phyloP scores from a whole-genome alignment of 371 early-diverging fungal genomes.

The Mortierella sp. region DNA sequence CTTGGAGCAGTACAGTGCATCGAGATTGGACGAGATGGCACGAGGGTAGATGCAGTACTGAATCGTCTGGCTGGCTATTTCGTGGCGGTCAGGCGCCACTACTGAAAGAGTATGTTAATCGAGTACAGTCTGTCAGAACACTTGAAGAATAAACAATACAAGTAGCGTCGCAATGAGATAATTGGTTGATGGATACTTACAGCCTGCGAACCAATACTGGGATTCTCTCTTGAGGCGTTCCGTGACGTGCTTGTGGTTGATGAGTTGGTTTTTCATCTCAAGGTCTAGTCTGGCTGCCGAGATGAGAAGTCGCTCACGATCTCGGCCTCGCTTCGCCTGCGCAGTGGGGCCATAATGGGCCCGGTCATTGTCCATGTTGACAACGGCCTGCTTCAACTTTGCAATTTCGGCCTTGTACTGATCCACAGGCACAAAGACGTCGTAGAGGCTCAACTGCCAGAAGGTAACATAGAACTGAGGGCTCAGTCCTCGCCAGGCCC shows the following conservation, averaged over 20 bases:
- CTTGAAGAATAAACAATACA: not conserved
- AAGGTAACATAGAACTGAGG: conserved; percentile 87
- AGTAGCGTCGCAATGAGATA: not conserved
- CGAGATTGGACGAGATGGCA: conserved; percentile 79
- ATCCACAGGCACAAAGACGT: conserved; percentile 81
- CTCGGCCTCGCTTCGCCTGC: conserved; percentile 59
- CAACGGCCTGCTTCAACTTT: conserved; percentile 64
- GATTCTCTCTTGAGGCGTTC: conserved; percentile 37
- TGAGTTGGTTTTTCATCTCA: conserved; percentile 59
- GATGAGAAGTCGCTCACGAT: conserved; percentile 54
- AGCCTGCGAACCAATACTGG: conserved; percentile 42
- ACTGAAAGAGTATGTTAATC: not conserved
- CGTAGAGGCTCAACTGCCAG: conserved; percentile 88
- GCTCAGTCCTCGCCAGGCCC: conserved; percentile 62
- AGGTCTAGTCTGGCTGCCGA: conserved; percentile 49
- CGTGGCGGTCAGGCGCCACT: conserved; percentile 58
- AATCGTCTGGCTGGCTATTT: conserved; percentile 68
- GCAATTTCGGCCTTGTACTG: conserved; percentile 82
- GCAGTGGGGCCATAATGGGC: conserved; percentile 19
- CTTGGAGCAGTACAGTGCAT: conserved; percentile 89
- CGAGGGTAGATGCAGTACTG: conserved; percentile 89
- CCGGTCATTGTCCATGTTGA: conserved; percentile 59
- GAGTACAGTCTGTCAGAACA: not conserved
- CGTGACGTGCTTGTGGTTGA: conserved; percentile 50
- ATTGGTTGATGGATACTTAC: conserved; percentile 21